These are phyloP conservation scores for Sophora flavescens DNA, from an alignment of 306 rosid genomes.

Conservation along the genomic window DNA sequence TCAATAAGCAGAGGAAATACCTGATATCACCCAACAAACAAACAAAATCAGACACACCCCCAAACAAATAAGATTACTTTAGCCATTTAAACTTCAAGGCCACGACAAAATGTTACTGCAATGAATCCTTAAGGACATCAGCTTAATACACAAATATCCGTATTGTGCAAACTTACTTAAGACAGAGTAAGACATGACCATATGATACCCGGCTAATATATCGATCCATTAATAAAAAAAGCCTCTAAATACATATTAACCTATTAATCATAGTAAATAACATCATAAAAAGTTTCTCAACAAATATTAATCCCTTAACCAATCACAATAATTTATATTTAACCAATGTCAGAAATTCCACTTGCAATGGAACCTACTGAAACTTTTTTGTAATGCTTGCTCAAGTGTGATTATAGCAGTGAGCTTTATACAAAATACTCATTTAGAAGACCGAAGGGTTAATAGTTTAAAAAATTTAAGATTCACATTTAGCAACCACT, in stretches of 20 bases:
- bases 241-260: slow-evolving; percentile 4
- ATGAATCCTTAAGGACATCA: slow-evolving; percentile 34
- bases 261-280: slow-evolving; percentile 10
- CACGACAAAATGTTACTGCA: slow-evolving; percentile 21
- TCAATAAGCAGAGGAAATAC: slow-evolving; percentile 93
- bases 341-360: slow-evolving; percentile 24
- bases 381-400: slow-evolving; percentile 8
- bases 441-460: slow-evolving; percentile 19
- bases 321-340: slow-evolving; percentile 14
- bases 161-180: slow-evolving; percentile 21
- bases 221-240: slow-evolving; percentile 8
- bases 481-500: slow-evolving; percentile 1
- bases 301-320: slow-evolving; percentile 20
- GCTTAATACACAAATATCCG: slow-evolving; percentile 29
- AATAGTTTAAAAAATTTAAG: background rate
- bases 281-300: slow-evolving; percentile 8
- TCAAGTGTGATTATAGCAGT: slow-evolving; percentile 19
- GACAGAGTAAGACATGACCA: background rate
- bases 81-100: slow-evolving; percentile 35
- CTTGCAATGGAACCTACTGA: background rate
- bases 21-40: slow-evolving; percentile 59
- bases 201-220: slow-evolving; percentile 6
- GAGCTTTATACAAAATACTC: slow-evolving; percentile 15
- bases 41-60: slow-evolving; percentile 34
- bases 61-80: slow-evolving; percentile 19